Percentiles rank a stretch among this genome's conserved stretches.
Evolutionary conservation across 2,329 filamentous ascomycete species (phyloP).

Genomic region (Hirsutella minnesotensis): DNA sequence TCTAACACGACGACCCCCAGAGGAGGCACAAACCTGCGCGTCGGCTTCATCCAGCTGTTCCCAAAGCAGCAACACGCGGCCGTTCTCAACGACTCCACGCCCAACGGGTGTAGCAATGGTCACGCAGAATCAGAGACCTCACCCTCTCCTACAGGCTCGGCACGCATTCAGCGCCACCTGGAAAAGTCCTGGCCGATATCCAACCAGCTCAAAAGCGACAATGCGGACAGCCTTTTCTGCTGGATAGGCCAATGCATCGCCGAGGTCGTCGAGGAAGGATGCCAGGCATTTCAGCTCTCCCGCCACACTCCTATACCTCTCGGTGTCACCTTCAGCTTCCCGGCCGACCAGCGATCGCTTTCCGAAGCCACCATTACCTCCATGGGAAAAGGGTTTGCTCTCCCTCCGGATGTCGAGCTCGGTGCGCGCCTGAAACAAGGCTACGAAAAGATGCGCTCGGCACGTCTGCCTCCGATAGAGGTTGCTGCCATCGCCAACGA

Average conservation of each 20-base stretch:
- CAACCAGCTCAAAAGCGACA: slow-evolving; percentile 60
- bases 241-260: slow-evolving; percentile 75
- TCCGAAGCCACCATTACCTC: slow-evolving; percentile 51
- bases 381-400: slow-evolving; percentile 61
- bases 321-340: slow-evolving; percentile 61
- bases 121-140: neutral
- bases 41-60: slow-evolving; percentile 54
- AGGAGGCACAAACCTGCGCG: slow-evolving; percentile 57
- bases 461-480: slow-evolving; percentile 49
- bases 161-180: slow-evolving; percentile 43
- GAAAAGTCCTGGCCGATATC: slow-evolving; percentile 66
- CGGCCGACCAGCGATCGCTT: slow-evolving; percentile 52
- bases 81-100: slow-evolving; percentile 3
- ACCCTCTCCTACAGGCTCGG: slow-evolving; percentile 6
- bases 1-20: slow-evolving; percentile 20
- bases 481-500: slow-evolving; percentile 74
- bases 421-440: slow-evolving; percentile 46
- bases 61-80: slow-evolving; percentile 14
- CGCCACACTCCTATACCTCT: slow-evolving; percentile 40
- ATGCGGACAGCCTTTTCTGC: slow-evolving; percentile 63
- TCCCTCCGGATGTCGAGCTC: slow-evolving; percentile 48
- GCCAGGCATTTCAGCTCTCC: slow-evolving; percentile 28
- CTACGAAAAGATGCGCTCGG: slow-evolving; percentile 37
- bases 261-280: slow-evolving; percentile 52
- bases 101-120: neutral